Evolutionary conservation across 2,329 filamentous ascomycete species (phyloP).

Genomic region (Penicillium rolfsii): DNA sequence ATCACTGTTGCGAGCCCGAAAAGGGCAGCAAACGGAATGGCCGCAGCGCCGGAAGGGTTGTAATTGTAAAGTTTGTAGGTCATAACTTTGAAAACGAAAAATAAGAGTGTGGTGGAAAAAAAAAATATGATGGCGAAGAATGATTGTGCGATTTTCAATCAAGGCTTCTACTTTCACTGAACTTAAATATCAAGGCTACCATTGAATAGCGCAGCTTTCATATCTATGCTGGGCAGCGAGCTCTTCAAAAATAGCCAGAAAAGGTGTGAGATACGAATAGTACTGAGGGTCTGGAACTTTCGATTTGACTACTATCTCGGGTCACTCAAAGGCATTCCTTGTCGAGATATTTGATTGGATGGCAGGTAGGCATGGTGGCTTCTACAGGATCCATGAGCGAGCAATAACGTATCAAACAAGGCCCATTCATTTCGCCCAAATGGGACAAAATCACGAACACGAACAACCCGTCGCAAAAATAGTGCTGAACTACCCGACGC

Average conservation of each 20-base stretch:
- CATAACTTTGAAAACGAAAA: conserved; percentile 2
- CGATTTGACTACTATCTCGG: neutral
- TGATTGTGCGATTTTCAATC: neutral
- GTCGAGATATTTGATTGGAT: neutral
- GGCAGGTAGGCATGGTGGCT: neutral
- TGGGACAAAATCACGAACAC: conserved; percentile 3
- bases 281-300: neutral
- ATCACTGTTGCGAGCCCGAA: conserved; percentile 22
- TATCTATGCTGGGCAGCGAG: neutral
- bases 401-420: too few species aligned
- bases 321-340: neutral
- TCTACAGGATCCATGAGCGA: neutral
- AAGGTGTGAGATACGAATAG: neutral
- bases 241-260: neutral
- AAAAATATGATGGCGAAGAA: neutral
- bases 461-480: neutral
- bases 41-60: conserved; percentile 17
- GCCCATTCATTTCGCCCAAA: neutral
- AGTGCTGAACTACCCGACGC: neutral
- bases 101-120: neutral
- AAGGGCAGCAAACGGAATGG: conserved; percentile 32
- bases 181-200: neutral
- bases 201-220: neutral
- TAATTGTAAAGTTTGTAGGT: conserved; percentile 25
- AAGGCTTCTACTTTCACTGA: neutral